A percentile compares a stretch with the other conserved stretches of the same genome.
Conservation (phyloP, 257 asterid species). For the Solanum peruvianum region DNA sequence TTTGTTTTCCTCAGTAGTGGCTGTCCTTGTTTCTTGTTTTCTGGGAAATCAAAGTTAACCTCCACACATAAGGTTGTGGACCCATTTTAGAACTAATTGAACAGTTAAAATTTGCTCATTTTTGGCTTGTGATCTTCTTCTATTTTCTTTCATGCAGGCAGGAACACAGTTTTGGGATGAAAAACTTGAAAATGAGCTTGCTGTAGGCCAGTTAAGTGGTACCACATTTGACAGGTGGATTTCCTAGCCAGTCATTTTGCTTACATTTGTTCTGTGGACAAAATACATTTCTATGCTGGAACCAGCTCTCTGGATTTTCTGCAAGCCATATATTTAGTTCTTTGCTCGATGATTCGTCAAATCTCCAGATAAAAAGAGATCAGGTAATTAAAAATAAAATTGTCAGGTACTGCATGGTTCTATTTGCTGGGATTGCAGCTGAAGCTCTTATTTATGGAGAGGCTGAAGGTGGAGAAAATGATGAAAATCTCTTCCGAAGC, state of each 20-base stretch:
- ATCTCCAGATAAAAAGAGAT: not conserved
- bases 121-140: not conserved
- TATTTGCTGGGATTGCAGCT: constrained; percentile 95
- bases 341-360: not conserved
- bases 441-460: constrained; percentile 93
- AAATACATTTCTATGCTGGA: not conserved
- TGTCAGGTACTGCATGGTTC: constrained; percentile 94
- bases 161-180: constrained; percentile 99
- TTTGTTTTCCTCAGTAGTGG: not conserved
- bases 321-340: not conserved
- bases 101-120: not conserved
- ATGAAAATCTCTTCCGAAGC: constrained; percentile 82
- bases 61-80: not conserved
- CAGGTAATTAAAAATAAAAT: not conserved
- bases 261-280: not conserved
- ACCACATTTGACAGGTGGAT: constrained; percentile 84
- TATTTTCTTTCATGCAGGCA: constrained; percentile 42
- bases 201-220: constrained; percentile 82
- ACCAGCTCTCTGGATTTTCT: not conserved
- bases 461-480: constrained; percentile 98
- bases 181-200: constrained; percentile 77
- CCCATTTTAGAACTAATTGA: not conserved
- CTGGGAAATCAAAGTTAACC: not conserved
- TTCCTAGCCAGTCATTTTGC: not conserved
- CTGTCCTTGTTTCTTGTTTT: not conserved